Conservation (phyloP, 2,329 filamentous ascomycete species). For the Fusarium chlamydosporum region DNA sequence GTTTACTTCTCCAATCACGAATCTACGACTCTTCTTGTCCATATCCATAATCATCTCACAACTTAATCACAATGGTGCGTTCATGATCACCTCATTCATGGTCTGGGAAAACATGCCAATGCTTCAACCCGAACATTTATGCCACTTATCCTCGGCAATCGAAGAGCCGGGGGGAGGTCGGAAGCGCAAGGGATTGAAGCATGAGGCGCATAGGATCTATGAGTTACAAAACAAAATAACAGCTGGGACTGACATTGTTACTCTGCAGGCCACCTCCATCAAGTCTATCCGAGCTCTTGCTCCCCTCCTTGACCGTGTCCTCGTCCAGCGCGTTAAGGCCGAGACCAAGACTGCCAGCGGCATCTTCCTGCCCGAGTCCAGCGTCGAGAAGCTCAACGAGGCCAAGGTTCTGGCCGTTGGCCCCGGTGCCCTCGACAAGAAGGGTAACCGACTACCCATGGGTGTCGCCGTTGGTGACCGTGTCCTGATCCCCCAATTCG, state of each 20-base stretch:
- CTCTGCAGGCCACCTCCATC: slow-evolving; percentile 75
- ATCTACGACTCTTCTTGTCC: slow-evolving; percentile 38
- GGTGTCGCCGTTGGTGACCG: slow-evolving; percentile 88
- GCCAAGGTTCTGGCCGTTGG: slow-evolving; percentile 96
- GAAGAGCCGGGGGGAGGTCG: slow-evolving; percentile 7
- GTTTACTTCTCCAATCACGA: slow-evolving; percentile 38
- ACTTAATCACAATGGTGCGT: slow-evolving; percentile 53
- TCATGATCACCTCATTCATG: slow-evolving; percentile 1
- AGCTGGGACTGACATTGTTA: slow-evolving; percentile 16
- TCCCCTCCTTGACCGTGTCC: slow-evolving; percentile 96
- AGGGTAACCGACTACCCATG: slow-evolving; percentile 89
- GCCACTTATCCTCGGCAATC: slow-evolving; percentile 47
- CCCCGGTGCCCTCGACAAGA: slow-evolving; percentile 87
- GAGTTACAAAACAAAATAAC: background rate
- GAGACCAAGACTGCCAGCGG: slow-evolving; percentile 96
- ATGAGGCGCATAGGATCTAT: slow-evolving; percentile 11
- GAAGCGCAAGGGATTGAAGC: slow-evolving; percentile 3
- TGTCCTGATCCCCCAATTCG: slow-evolving; percentile 96
- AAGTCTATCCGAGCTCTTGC: slow-evolving; percentile 96
- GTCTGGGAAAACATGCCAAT: slow-evolving; percentile 5
- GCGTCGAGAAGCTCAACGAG: slow-evolving; percentile 98
- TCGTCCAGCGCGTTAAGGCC: slow-evolving; percentile 97
- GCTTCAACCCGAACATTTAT: slow-evolving; percentile 16
- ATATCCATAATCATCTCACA: slow-evolving; percentile 10
- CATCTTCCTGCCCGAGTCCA: slow-evolving; percentile 97